Conservation (phyloP, 2,329 filamentous ascomycete species). For the Gnomoniopsis sp. region DNA sequence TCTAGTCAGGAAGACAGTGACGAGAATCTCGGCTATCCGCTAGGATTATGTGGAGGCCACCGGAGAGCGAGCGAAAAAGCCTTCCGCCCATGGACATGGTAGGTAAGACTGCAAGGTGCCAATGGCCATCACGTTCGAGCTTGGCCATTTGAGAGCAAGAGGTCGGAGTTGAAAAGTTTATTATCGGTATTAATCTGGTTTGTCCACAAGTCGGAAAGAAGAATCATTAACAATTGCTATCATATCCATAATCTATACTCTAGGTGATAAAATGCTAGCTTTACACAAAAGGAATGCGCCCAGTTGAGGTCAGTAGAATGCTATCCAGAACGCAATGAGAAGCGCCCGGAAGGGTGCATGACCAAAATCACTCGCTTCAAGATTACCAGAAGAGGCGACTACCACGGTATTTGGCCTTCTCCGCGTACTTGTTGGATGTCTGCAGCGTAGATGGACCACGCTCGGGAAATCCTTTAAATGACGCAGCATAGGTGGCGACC, state of each 20-base stretch:
- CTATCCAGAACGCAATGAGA: background rate
- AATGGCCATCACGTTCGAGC: too few relatives aligned
- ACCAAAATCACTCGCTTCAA: background rate
- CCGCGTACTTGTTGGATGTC: conserved; percentile 6
- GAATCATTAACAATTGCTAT: background rate
- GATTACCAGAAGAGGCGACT: conserved; percentile 14
- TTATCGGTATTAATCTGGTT: too few relatives aligned
- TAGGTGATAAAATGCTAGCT: background rate
- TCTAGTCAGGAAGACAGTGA: too few relatives aligned
- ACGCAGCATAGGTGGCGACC: conserved; percentile 19
- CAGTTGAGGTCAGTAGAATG: background rate
- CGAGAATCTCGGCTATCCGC: too few relatives aligned
- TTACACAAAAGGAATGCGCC: background rate
- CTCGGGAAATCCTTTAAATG: conserved; percentile 20
- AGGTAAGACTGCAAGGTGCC: too few relatives aligned
- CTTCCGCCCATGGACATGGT: too few relatives aligned
- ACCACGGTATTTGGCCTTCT: conserved; percentile 18
- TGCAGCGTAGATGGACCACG: conserved; percentile 4
- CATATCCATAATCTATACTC: background rate
- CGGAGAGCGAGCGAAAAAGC: too few relatives aligned
- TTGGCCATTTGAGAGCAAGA: background rate
- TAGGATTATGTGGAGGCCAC: too few relatives aligned
- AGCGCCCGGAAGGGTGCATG: background rate
- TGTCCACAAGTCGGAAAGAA: background rate
- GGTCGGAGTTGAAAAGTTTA: too few relatives aligned